Evolutionary conservation across 306 rosid genomes (phyloP).

Genomic region (Benincasa hispida): DNA sequence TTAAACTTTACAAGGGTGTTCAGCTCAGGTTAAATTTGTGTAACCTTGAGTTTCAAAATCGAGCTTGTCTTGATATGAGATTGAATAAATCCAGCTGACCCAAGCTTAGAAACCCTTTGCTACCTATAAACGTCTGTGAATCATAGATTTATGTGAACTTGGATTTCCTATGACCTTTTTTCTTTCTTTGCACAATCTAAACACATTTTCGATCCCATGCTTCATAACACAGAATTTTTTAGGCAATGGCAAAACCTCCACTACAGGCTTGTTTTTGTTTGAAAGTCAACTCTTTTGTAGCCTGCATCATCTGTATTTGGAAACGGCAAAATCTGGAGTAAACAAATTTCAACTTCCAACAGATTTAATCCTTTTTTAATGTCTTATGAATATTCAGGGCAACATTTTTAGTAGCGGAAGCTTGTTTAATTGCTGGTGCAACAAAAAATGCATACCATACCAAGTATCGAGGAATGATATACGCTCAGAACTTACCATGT

Average conservation of each 20-base stretch:
- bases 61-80: neutral
- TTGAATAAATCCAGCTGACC: neutral
- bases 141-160: neutral
- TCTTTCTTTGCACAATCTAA: neutral
- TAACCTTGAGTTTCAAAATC: neutral
- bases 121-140: neutral
- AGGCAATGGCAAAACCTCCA: neutral
- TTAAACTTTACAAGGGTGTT: neutral
- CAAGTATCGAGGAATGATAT: slow-evolving; percentile 57
- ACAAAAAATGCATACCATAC: slow-evolving; percentile 89
- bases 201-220: neutral
- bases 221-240: neutral
- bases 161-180: neutral
- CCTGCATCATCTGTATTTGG: neutral
- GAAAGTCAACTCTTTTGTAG: neutral
- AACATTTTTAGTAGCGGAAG: slow-evolving; percentile 73
- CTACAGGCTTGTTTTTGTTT: neutral
- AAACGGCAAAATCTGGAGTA: neutral
- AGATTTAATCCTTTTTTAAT: neutral
- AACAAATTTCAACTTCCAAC: neutral
- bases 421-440: slow-evolving; percentile 88
- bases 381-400: slow-evolving; percentile 26
- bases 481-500: slow-evolving; percentile 76
- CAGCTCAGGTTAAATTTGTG: neutral
- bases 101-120: neutral